Percentiles rank a stretch among this genome's conserved stretches.
phyloP scores from a whole-genome alignment of 2,329 filamentous ascomycete genomes.

The Neopestalotiopsis rosae region DNA sequence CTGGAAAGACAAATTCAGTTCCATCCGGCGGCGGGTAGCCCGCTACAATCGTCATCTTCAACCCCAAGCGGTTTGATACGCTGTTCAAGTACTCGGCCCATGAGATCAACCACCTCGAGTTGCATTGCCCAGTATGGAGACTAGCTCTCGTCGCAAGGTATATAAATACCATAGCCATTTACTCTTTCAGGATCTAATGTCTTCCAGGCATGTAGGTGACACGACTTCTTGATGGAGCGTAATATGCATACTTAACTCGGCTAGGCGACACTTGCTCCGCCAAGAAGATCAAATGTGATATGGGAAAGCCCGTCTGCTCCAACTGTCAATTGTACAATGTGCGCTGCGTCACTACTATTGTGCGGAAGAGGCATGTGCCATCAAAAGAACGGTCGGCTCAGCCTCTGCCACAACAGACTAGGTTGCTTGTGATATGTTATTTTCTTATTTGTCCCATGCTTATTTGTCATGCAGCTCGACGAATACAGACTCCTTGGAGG shows the following conservation, averaged over 20 bases:
- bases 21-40: no score
- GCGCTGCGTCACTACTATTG: constrained; percentile 39
- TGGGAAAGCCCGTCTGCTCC: constrained; percentile 48
- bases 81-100: no score
- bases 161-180: background rate
- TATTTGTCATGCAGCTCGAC: constrained; percentile 3
- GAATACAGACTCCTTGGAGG: constrained; percentile 24
- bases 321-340: constrained; percentile 50
- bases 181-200: background rate
- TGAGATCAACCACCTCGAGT: background rate
- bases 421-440: background rate
- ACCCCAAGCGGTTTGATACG: no score
- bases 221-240: no score
- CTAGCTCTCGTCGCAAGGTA: constrained; percentile 18
- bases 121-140: constrained; percentile 9
- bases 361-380: constrained; percentile 31
- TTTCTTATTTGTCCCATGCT: background rate
- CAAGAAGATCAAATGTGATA: constrained; percentile 54
- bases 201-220: constrained; percentile 7
- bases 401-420: background rate
- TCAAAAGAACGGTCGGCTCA: constrained; percentile 18
- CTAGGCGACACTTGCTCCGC: constrained; percentile 48
- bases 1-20: no score
- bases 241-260: constrained; percentile 4
- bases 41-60: no score